These are phyloP conservation scores for Entomortierella chlamydospora DNA, from an alignment of 192 early-diverging fungal species.

Conservation along the genomic window DNA sequence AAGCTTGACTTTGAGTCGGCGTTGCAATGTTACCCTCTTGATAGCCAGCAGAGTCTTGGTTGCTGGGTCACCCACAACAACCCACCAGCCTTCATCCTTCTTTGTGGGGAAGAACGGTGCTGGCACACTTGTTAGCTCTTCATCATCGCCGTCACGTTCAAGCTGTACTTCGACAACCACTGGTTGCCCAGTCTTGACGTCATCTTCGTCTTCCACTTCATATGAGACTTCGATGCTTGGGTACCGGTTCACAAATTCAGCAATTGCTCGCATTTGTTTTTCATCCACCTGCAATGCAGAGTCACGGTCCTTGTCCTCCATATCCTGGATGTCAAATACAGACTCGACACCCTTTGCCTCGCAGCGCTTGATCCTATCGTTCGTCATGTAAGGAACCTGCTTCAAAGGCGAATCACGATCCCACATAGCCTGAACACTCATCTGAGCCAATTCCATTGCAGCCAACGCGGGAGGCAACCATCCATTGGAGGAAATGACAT, in stretches of 20 bases:
- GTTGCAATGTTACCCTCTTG: constrained; percentile 83
- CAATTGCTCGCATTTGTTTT: constrained; percentile 81
- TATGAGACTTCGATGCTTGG: constrained; percentile 90
- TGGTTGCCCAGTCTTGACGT: constrained; percentile 69
- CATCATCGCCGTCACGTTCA: constrained; percentile 87
- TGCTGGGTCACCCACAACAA: constrained; percentile 87
- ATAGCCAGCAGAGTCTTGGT: constrained; percentile 87
- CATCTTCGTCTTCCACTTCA: constrained; percentile 72
- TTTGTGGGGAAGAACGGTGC: constrained; percentile 93
- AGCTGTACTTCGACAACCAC: constrained; percentile 78
- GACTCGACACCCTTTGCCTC: constrained; percentile 79
- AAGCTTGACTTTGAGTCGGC: constrained; percentile 72
- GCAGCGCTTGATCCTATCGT: constrained; percentile 76
- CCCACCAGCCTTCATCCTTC: constrained; percentile 98
- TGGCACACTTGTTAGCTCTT: constrained; percentile 81
- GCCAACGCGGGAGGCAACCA: constrained; percentile 91
- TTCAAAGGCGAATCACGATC: constrained; percentile 90
- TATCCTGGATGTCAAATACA: constrained; percentile 95
- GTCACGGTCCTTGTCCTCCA: constrained; percentile 88
- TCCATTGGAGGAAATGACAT: constrained; percentile 92
- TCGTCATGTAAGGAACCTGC: constrained; percentile 90
- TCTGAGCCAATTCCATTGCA: constrained; percentile 97
- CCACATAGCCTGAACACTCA: constrained; percentile 98
- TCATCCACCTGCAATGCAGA: constrained; percentile 72
- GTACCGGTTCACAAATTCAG: constrained; percentile 90